These are phyloP conservation scores for Trichoderma sp. DNA, from an alignment of 2,329 filamentous ascomycete species.

Conservation along the genomic window DNA sequence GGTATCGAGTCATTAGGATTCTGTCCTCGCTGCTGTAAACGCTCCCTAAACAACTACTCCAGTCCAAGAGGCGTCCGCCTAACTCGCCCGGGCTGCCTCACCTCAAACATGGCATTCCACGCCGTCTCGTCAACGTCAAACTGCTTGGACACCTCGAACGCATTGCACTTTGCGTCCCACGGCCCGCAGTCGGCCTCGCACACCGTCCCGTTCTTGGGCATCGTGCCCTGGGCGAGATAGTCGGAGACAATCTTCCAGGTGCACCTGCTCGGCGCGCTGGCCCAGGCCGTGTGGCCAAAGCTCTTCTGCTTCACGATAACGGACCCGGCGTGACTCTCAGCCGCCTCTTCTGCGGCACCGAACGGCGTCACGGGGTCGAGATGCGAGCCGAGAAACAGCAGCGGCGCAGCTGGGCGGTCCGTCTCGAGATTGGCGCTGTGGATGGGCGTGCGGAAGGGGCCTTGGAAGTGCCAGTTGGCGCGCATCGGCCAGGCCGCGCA, in stretches of 20 bases:
- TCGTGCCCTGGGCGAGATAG: slow-evolving; percentile 30
- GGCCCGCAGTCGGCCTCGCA: slow-evolving; percentile 31
- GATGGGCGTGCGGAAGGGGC: slow-evolving; percentile 34
- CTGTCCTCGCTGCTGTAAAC: too few species aligned
- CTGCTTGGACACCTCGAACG: not conserved
- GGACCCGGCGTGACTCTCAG: slow-evolving; percentile 29
- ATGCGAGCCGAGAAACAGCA: slow-evolving; percentile 46
- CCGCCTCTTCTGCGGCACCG: slow-evolving; percentile 24
- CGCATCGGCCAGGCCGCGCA: slow-evolving; percentile 43
- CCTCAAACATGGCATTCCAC: not conserved
- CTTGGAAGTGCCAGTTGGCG: slow-evolving; percentile 42
- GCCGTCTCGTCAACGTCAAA: not conserved
- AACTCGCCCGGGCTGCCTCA: not conserved
- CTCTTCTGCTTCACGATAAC: slow-evolving; percentile 31
- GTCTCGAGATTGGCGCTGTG: slow-evolving; percentile 27
- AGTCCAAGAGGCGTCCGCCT: slow-evolving; percentile 1
- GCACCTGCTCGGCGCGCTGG: slow-evolving; percentile 27
- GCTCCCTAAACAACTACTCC: not conserved
- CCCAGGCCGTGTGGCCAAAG: slow-evolving; percentile 29
- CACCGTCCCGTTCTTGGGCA: slow-evolving; percentile 27
- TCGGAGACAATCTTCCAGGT: slow-evolving; percentile 26
- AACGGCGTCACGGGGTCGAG: slow-evolving; percentile 50
- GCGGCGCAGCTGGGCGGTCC: slow-evolving; percentile 42
- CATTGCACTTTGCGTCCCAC: slow-evolving; percentile 26
- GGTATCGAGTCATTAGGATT: too few species aligned